A percentile compares a stretch with the other conserved stretches of the same genome.
Evolutionary conservation across 768 basidiomycete genomes (phyloP).

Genomic region (Tylopilus sp.): DNA sequence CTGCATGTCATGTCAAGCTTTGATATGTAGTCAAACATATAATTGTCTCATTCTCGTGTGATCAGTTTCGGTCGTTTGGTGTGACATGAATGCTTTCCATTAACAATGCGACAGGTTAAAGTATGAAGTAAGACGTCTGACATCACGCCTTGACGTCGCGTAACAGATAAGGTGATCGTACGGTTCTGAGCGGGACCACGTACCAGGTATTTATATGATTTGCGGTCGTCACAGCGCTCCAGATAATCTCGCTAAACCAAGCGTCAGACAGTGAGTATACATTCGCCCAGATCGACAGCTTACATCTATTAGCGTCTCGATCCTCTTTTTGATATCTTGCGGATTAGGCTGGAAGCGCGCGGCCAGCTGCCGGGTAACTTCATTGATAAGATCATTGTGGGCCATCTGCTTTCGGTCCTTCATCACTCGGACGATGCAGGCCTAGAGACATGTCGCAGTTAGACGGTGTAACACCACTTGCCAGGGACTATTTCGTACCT

Average conservation of each 20-base stretch:
- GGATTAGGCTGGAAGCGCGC: constrained; percentile 86
- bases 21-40: constrained; percentile 29
- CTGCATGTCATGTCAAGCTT: constrained; percentile 33
- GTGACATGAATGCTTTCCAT: not conserved
- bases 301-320: constrained; percentile 93
- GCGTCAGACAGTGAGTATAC: not conserved
- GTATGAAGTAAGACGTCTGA: not conserved
- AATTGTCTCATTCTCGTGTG: not conserved
- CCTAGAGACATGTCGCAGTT: constrained; percentile 48
- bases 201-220: constrained; percentile 81
- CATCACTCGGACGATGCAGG: constrained; percentile 97
- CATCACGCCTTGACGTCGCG: constrained; percentile 23
- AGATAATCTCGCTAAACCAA: constrained; percentile 81
- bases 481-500: constrained; percentile 48
- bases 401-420: constrained; percentile 89
- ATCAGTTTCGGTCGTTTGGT: too few relatives aligned
- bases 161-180: not conserved
- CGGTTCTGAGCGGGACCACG: constrained; percentile 3
- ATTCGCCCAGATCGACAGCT: constrained; percentile 15
- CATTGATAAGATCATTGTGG: constrained; percentile 86
- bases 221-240: constrained; percentile 83
- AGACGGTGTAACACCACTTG: not conserved
- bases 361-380: constrained; percentile 84
- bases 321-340: constrained; percentile 84
- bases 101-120: not conserved